phyloP scores from a whole-genome alignment of 495 filamentous ascomycete genomes.

The Xylaria acuta region DNA sequence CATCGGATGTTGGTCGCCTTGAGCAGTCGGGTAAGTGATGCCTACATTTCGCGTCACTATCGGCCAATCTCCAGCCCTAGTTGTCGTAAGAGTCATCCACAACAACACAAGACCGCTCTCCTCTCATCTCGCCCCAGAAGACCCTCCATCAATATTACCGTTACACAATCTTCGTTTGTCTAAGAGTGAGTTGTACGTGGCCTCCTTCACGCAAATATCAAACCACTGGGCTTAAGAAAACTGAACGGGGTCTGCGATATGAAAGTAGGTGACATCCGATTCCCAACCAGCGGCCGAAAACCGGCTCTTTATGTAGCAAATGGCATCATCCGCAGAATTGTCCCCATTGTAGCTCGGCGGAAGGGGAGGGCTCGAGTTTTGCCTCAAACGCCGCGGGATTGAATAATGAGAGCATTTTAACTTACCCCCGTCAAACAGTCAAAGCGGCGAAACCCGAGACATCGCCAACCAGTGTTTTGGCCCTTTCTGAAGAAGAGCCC shows the following conservation, averaged over 20 bases:
- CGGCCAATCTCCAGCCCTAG: background rate
- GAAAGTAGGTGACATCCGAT: background rate
- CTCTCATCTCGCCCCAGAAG: background rate
- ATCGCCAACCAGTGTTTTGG: background rate
- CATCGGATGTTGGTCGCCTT: slow-evolving; percentile 1
- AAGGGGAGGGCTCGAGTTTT: background rate
- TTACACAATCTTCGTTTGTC: background rate
- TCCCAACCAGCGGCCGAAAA: background rate
- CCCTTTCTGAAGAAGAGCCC: background rate
- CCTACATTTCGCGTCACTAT: slow-evolving; percentile 1
- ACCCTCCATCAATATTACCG: background rate
- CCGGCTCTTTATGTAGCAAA: background rate
- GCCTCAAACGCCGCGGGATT: background rate
- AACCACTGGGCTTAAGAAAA: background rate
- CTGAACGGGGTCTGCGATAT: background rate
- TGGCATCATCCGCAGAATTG: background rate
- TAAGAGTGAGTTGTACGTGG: slow-evolving; percentile 6
- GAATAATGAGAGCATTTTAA: background rate
- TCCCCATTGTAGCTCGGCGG: background rate
- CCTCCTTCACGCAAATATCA: background rate
- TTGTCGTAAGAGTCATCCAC: background rate
- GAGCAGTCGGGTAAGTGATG: background rate
- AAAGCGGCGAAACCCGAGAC: background rate
- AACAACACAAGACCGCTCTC: background rate
- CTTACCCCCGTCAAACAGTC: background rate